Percentiles rank a stretch among this genome's conserved stretches.
Conservation (phyloP, 2,329 filamentous ascomycete species). For the Aspergillus texensis region DNA sequence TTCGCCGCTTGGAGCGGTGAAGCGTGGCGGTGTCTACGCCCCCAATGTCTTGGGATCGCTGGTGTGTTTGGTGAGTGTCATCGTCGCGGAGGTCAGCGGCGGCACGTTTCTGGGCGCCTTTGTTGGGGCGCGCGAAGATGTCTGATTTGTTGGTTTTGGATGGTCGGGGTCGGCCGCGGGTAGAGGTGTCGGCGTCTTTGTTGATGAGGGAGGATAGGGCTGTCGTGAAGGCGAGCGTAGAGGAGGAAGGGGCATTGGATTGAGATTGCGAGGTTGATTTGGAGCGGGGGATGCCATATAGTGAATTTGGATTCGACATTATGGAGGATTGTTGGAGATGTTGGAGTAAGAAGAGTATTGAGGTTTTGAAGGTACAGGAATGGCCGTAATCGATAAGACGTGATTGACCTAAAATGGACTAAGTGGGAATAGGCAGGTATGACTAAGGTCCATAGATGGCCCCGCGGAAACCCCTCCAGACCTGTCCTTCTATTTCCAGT, state of each 20-base stretch:
- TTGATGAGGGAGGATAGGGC: conserved; percentile 82
- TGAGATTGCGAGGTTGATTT: conserved; percentile 57
- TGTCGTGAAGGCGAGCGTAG: conserved; percentile 81
- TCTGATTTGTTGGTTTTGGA: conserved; percentile 62
- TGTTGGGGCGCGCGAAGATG: conserved; percentile 70
- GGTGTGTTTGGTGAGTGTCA: conserved; percentile 65
- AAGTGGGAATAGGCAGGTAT: neutral
- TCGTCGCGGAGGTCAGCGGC: conserved; percentile 57
- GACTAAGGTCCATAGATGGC: conserved; percentile 1
- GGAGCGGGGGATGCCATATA: conserved; percentile 75
- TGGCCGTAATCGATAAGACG: neutral
- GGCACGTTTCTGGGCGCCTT: conserved; percentile 64
- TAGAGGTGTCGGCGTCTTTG: conserved; percentile 47
- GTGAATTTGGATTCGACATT: conserved; percentile 35
- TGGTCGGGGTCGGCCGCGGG: conserved; percentile 44
- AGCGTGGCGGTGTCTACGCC: conserved; percentile 59
- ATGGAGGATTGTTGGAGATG: neutral
- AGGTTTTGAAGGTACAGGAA: neutral
- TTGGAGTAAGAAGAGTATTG: neutral
- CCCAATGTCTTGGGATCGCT: conserved; percentile 62
- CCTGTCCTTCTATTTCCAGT: too few species aligned
- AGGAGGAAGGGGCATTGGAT: conserved; percentile 63
- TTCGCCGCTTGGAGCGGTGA: conserved; percentile 72
- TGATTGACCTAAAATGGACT: neutral
- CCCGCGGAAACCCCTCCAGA: neutral